Evolutionary conservation across 2,329 filamentous ascomycete genomes (phyloP), one percentile per base, ranked within the genome.

Genomic region (Fusarium sp.): DNA sequence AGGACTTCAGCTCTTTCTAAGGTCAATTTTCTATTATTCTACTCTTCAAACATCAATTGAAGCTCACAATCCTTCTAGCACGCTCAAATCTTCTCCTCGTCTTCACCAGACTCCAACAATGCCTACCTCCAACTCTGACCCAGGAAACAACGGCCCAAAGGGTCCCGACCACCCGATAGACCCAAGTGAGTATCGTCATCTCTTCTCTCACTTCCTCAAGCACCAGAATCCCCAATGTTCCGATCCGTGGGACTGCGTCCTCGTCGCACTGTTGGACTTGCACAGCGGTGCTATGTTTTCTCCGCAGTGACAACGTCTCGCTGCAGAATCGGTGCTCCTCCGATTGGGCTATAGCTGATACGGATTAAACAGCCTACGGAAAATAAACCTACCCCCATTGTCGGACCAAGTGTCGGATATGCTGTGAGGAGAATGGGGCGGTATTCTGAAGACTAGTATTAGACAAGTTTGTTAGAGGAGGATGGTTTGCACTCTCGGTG

Each of bases 261-360:
- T 45, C 52, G 22, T 45, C 9, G 35, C 62, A 62, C 62, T 45
- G 68, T 64, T 70, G 14, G 31, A 67, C 29, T 13, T 37, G 16
- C 34, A 45, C 61, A 29, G 57, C 24, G n/a, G 71, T 74, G 47
- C n/a, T 58, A 59, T 71, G 60, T 42, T 72, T 64, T 65, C 47
- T 63, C 69, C 60, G 40, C 59, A 64, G 59, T 47, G 63, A 60
- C 42, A 40, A 57, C 42, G 61, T 62, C 58, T 67, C 40, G 27
- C 24, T 61, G 57, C 62, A 69, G 63, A 47, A 66, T 63, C 42
- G 34, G 47, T 54, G 45, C 52, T 47, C 47, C 54, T 56, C 67
- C 57, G 47, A 63, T 62, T 69, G 60, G 40, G 22, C 20, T 34
- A 9, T 62, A 5, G 31, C 64, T 75, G 65, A 75, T 61, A 63